Evolutionary conservation across 192 early-diverging fungal species (phyloP).

Genomic region (Backusella sp.): DNA sequence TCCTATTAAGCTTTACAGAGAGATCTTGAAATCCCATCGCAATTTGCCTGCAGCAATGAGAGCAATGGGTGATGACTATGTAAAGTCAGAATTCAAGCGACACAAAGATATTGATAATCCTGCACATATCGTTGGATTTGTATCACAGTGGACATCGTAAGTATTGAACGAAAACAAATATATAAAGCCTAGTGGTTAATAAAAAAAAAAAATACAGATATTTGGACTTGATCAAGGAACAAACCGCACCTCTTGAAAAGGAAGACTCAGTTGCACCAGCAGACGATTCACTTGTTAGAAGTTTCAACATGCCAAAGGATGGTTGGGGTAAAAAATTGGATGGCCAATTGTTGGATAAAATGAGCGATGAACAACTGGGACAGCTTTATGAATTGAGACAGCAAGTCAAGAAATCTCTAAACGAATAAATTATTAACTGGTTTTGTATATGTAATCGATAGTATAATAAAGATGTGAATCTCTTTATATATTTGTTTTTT

Average conservation of each 20-base stretch:
- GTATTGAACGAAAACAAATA: neutral
- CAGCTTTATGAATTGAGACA: slow-evolving; percentile 54
- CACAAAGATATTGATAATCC: slow-evolving; percentile 57
- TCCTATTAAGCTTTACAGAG: slow-evolving; percentile 51
- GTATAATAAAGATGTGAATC: neutral
- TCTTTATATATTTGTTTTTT: neutral
- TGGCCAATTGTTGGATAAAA: slow-evolving; percentile 41
- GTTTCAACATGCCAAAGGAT: slow-evolving; percentile 15
- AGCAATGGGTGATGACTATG: slow-evolving; percentile 57
- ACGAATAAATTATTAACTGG: slow-evolving; percentile 6
- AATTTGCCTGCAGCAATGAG: slow-evolving; percentile 48
- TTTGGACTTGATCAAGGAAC: slow-evolving; percentile 19
- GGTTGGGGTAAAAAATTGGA: slow-evolving; percentile 43
- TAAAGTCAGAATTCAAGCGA: slow-evolving; percentile 57
- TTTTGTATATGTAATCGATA: neutral
- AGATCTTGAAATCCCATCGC: slow-evolving; percentile 52
- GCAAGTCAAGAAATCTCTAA: slow-evolving; percentile 35
- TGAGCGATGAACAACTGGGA: slow-evolving; percentile 58
- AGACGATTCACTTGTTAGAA: slow-evolving; percentile 15
- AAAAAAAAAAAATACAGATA: slow-evolving; percentile 16
- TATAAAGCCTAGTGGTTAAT: neutral
- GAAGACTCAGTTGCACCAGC: slow-evolving; percentile 4
- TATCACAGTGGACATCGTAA: slow-evolving; percentile 56
- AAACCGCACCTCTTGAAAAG: slow-evolving; percentile 22
- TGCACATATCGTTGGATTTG: slow-evolving; percentile 55